Base-by-base conservation (phyloP, 768 basidiomycete species). In the Cystoderma amianthinum region DNA sequence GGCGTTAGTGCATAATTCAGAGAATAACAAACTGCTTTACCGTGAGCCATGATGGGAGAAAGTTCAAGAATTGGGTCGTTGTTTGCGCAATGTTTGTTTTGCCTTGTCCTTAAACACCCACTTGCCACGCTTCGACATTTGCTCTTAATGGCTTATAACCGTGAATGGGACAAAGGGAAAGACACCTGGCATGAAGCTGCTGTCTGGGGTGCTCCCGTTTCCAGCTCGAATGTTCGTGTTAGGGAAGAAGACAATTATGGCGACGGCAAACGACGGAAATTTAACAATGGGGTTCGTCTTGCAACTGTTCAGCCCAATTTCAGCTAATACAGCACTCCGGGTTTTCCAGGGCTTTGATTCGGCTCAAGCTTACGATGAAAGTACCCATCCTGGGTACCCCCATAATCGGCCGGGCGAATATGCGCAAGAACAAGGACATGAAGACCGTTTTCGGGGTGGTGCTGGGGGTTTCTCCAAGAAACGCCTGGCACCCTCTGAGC, bases 151-250 rank as follows among this genome's bases (percentile, higher is more conserved):
- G 71, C 82, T 38, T 77, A 82, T 62, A 84, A 84, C 63, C 80
- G 89, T 48, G 86, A 90, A 69, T 90, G 89, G 88, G 86, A 89
- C 65, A 74, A 73, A 60, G 87, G 85, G 39, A 89, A 88, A 61
- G 74, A 79, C 35, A 21, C 59, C 36, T 80, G 78, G 77, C 53
- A 62, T 44, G 74, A 81, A 35, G 51, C 59, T 50, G 51, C 58
- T 22, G 54, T 65, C 36, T 76, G 74, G 69, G 58, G 60, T 43
- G 49, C 59, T 16, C 45, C 50, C 16, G 65, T 65, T 41, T 49
- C 61, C 25, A 62, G 63, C 43, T 61, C 55, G 35, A 70, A 69
- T 47, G 57, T 65, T 13, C 73, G 79, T 42, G 65, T 68, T 12
- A 68, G 83, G 61, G 87, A 87, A 44, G 83, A 87, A 19, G 82